Base-by-base conservation (phyloP, 306 rosid species). In the Parietaria judaica region DNA sequence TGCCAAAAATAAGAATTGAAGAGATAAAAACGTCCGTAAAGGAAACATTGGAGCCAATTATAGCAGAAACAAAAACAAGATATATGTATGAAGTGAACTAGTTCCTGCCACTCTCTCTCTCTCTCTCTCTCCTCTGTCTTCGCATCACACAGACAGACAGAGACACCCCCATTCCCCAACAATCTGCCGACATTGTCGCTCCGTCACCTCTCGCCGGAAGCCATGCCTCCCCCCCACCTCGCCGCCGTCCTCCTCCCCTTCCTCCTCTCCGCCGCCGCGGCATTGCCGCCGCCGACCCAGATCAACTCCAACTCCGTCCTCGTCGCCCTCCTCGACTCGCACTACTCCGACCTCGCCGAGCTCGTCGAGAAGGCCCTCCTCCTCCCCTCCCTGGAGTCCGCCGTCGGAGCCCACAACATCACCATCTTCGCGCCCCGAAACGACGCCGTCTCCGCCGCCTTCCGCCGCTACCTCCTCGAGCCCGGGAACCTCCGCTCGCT, bases 361-460 rank as follows among this genome's bases (percentile, higher is more conserved):
- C 53, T 87, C 0, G 82, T 87, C 0, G 95, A 87, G 59, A 87
- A 87, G 45, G 95, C 87, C 14, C 62, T 87, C 69, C 73, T 87
- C 0, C 64, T 87, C 14, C 92, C 78, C 51, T 82, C 80, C 5
- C 82, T 87, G 0, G 95, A 87, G 61, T 80, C 82, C 3, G 79
- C 81, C 1, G 87, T 87, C 35, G 84, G 79, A 5, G 48, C 48
- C 10, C 77, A 76, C 74, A 87, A 87, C 62, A 67, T 87, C 76
- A 87, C 95, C 54, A 84, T 87, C 47, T 87, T 84, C 71, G 95
- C 95, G 0, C 95, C 92, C 2, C 76, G 54, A 17, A 87, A 87
- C 44, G 84, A 87, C 38, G 79, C 74, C 67, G 86, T 87, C 48
- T 86, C 84, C 75, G 85, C 95, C 0, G 79, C 80, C 45, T 87